Base-by-base conservation (phyloP, 1,139 yeast species). In the Hyphopichia burtonii region DNA sequence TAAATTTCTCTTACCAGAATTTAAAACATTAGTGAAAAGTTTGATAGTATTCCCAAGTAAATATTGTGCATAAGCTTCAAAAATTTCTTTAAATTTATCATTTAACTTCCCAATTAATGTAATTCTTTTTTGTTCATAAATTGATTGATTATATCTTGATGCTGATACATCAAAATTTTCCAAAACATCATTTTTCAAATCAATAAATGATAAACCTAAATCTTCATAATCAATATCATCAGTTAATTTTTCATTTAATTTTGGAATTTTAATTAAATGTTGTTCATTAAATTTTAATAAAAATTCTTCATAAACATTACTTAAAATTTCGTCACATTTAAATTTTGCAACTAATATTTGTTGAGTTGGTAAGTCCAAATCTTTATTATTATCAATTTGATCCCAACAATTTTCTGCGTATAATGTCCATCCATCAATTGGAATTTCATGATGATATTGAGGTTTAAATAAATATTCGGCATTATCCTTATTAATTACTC, bases 371-470 rank as follows among this genome's bases (percentile, higher is more conserved):
- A 93, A 74, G 64, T 93, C 99, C 52, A 93, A 77, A 59, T 93
- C 99, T 63, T 89, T 91, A 65, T 93, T 93, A 46, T 78, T 76
- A 62, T 90, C 96, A 55, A 93, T 93, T 61, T 90, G 96, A 40
- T 86, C 84, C 99, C 99, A 93, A 50, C 96, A 84, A 56, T 83
- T 87, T 43, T 83, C 85, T 1, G 97, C 91, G 56, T 93, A 93
- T 65, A 90, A 68, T 4, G 94, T 80, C 98, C 99, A 93, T 12
- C 97, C 99, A 63, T 93, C 99, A 40, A 93, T 75, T 6, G 99
- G 99, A 39, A 93, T 82, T 41, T 78, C 74, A 51, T 94, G 91
- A 56, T 89, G 96, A 59, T 90, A 91, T 41, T 80, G 74, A 2
- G 78, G 76, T 49, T 80, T 78, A 69, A 89, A 87, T 25, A 83